Conservation (phyloP, 2,329 filamentous ascomycete genomes). For the Monosporascus sp. region DNA sequence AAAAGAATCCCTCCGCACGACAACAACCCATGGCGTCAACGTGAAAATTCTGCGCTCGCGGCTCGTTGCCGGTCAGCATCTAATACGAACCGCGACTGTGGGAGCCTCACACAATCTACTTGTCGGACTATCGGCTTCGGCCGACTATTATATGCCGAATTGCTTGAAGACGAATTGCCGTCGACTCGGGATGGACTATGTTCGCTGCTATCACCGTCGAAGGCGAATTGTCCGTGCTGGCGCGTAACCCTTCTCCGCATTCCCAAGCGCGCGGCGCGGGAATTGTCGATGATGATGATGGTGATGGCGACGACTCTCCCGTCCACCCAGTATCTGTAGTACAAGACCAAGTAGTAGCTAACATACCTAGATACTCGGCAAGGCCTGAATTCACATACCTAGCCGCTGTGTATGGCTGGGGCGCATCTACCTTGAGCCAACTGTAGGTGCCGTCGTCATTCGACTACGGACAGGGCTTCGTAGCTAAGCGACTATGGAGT, state of each 20-base stretch:
- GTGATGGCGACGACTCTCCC: background rate
- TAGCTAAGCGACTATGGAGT: conserved; percentile 23
- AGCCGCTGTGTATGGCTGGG: conserved; percentile 2
- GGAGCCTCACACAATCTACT: background rate
- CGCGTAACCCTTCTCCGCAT: too few relatives aligned
- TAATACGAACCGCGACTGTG: background rate
- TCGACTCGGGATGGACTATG: too few relatives aligned
- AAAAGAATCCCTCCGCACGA: background rate
- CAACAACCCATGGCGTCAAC: background rate
- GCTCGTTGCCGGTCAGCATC: background rate
- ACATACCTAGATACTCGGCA: background rate
- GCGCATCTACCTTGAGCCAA: conserved; percentile 11
- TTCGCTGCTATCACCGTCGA: too few relatives aligned
- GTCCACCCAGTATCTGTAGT: background rate
- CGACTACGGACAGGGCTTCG: conserved; percentile 8
- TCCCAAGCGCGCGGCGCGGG: too few relatives aligned
- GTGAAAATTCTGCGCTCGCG: background rate
- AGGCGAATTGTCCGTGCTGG: too few relatives aligned
- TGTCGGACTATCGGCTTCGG: too few relatives aligned
- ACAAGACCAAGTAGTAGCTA: background rate
- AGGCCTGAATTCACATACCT: background rate
- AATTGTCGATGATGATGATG: background rate
- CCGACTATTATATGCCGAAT: too few relatives aligned
- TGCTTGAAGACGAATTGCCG: too few relatives aligned
- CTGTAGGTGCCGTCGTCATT: conserved; percentile 14